Base-by-base conservation (phyloP, 2,329 filamentous ascomycete species). In the Sclerotinia sclerotiorum region DNA sequence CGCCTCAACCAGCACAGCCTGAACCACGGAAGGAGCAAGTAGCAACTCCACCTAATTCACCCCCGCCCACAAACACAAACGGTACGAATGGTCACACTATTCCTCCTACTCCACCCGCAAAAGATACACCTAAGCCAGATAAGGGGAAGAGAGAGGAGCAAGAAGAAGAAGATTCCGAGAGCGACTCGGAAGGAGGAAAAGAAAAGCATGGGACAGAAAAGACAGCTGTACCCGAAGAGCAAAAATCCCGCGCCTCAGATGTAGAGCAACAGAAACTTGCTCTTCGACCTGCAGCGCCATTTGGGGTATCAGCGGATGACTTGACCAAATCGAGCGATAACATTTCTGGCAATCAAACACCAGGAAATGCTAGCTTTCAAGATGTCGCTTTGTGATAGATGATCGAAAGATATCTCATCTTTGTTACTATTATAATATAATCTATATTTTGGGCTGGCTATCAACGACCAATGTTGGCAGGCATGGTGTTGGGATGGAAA, bases 361-460 rank as follows among this genome's bases (percentile, higher is more conserved):
- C 85, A 3, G 82, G 80, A 24, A 85, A 87, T 71, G 83, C 84
- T 0, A 82, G 85, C n/a, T 89, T 89, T 77, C 86, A 89, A 73
- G 85, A 89, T 72, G 86, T 89, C 58, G 85, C 84, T 70, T 79
- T 89, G 73, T 89, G 80, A 72, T 69, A 32, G 58, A 52, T 5
- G 54, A 54, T 46, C 48, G n/a, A 58, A 57, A 49, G 56, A 52
- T 24, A 49, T 54, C 60, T 62, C 21, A 39, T 56, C 44, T 55
- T 27, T 66, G 11, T 55, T 52, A 49, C 68, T 68, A 49, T 55
- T 61, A 68, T 63, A 68, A 32, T 42, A 60, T 54, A 62, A 56
- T 63, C 58, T 48, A 49, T 64, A 46, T 52, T 69, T 62, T 35
- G 21, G 21, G 21, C 19, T 51, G n/a, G 39, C 58, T 46, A 24